A percentile compares a stretch with the other conserved stretches of the same genome.
phyloP scores from a whole-genome alignment of 768 basidiomycete species.

The Phaeotremella fagi region DNA sequence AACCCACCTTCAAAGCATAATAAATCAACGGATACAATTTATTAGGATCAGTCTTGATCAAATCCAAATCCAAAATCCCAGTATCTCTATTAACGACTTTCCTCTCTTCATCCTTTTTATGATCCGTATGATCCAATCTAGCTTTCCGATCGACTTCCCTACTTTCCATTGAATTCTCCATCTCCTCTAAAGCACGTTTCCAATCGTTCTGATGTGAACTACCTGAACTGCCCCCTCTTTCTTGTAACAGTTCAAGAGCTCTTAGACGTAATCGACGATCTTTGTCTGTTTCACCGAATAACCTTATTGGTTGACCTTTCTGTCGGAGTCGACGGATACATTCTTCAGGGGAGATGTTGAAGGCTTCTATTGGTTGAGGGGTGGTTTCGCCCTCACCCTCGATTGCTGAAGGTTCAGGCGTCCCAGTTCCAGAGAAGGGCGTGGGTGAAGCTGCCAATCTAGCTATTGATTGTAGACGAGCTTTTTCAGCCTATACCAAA shows the following conservation, averaged over 20 bases:
- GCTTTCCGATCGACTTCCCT: conserved; percentile 33
- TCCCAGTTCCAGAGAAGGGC: conserved; percentile 45
- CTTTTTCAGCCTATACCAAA: conserved; percentile 23
- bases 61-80: conserved; percentile 67
- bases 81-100: conserved; percentile 40
- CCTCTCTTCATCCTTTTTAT: conserved; percentile 46
- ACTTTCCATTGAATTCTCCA: conserved; percentile 59
- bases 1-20: conserved; percentile 70
- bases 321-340: conserved; percentile 78
- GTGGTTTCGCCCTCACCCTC: conserved; percentile 5
- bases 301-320: conserved; percentile 88
- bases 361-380: conserved; percentile 48
- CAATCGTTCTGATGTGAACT: conserved; percentile 78
- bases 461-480: conserved; percentile 15
- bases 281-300: conserved; percentile 94
- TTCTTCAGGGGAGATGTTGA: conserved; percentile 92
- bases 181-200: conserved; percentile 53
- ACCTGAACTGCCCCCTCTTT: conserved; percentile 48
- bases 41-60: conserved; percentile 87
- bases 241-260: conserved; percentile 91
- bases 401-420: conserved; percentile 49
- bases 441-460: conserved; percentile 21
- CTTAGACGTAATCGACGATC: conserved; percentile 82
- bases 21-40: conserved; percentile 96
- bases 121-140: conserved; percentile 3